phyloP scores from a whole-genome alignment of 179 eudicot genomes.

The Silene vulgaris region DNA sequence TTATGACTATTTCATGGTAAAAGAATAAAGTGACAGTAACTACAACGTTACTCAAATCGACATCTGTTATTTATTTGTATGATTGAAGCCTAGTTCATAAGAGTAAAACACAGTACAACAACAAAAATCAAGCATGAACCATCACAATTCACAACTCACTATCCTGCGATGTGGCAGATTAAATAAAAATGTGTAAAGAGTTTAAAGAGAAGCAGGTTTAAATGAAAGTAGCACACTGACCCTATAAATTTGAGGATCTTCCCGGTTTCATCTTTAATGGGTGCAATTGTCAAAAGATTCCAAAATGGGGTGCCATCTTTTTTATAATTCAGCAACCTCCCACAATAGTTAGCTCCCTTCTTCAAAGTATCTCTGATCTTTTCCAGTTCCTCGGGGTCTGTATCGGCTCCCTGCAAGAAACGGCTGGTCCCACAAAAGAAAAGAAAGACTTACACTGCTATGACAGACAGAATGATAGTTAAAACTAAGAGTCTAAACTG shows the following conservation, averaged over 20 bases:
- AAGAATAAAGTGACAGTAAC: neutral
- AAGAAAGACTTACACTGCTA: neutral
- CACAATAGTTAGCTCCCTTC: slow-evolving; percentile 67
- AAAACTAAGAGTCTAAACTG: neutral
- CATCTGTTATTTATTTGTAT: neutral
- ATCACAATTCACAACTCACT: no score
- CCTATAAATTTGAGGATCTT: slow-evolving; percentile 82
- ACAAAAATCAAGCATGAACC: neutral
- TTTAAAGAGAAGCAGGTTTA: slow-evolving; percentile 2
- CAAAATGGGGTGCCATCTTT: slow-evolving; percentile 93
- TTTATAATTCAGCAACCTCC: slow-evolving; percentile 88
- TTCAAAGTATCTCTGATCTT: slow-evolving; percentile 70
- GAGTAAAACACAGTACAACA: neutral
- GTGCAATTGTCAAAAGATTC: slow-evolving; percentile 89
- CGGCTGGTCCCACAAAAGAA: slow-evolving; percentile 45
- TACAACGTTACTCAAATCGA: neutral
- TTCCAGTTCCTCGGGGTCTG: slow-evolving; percentile 79
- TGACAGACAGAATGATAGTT: slow-evolving; percentile 12
- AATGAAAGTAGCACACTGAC: slow-evolving; percentile 32
- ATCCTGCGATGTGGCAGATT: neutral
- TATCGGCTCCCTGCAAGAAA: slow-evolving; percentile 78
- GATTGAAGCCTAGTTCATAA: neutral
- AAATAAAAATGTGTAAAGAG: neutral
- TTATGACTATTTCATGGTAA: neutral
- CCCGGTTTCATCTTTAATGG: slow-evolving; percentile 85